Conservation (phyloP, 2,329 filamentous ascomycete genomes). For the Trichoderma arundinaceum region DNA sequence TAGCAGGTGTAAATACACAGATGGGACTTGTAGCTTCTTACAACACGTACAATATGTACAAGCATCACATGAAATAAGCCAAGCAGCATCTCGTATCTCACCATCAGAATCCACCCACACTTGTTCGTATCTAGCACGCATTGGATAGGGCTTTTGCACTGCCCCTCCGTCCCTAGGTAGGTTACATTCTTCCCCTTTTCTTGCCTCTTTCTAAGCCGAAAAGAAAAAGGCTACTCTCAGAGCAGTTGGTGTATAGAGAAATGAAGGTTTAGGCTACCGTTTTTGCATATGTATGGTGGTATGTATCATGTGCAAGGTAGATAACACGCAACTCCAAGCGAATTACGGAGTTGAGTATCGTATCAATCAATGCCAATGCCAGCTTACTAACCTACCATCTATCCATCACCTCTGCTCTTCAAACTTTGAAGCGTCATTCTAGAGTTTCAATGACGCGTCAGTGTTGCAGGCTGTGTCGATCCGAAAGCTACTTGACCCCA, state of each 20-base stretch:
- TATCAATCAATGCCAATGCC: too few relatives aligned
- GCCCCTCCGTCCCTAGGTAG: slow-evolving; percentile 5
- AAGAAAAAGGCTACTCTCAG: too few relatives aligned
- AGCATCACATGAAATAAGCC: background rate
- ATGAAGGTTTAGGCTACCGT: too few relatives aligned
- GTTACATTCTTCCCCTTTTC: background rate
- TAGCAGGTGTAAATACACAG: too few relatives aligned
- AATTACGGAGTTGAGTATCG: too few relatives aligned
- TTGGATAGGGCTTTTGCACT: slow-evolving; percentile 1
- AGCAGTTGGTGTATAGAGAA: too few relatives aligned
- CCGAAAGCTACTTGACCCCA: background rate
- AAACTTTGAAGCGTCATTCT: background rate
- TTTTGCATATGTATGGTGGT: too few relatives aligned
- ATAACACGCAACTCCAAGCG: too few relatives aligned
- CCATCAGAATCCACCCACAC: slow-evolving; percentile 25
- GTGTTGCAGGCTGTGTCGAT: slow-evolving; percentile 15
- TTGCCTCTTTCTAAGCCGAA: background rate
- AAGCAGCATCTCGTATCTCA: background rate
- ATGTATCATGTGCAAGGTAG: too few relatives aligned
- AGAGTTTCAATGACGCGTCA: slow-evolving; percentile 17
- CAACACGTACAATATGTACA: background rate
- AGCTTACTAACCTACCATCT: too few relatives aligned
- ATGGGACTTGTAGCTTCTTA: background rate
- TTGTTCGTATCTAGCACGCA: slow-evolving; percentile 15
- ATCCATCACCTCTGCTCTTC: background rate